Evolutionary conservation across 352 stramenopile species (phyloP).

Genomic region (Phytophthora ramorum): DNA sequence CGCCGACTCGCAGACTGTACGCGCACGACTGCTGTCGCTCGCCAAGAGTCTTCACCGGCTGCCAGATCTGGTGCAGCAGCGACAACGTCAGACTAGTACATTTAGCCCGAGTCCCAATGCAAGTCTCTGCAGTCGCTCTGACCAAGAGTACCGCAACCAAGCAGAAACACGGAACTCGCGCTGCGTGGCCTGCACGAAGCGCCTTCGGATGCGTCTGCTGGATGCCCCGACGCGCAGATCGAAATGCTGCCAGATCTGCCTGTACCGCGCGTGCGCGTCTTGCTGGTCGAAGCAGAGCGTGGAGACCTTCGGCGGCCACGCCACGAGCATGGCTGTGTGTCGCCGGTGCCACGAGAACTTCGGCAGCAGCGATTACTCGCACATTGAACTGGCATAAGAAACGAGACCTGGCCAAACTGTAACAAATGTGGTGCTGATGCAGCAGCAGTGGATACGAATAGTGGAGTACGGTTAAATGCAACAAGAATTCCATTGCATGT

Average conservation of each 20-base stretch:
- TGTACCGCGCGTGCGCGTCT: slow-evolving; percentile 48
- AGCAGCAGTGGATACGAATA: neutral
- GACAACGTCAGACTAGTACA: slow-evolving; percentile 15
- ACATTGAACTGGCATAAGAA: slow-evolving; percentile 33
- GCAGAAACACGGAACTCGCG: slow-evolving; percentile 35
- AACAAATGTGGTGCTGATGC: too few relatives aligned
- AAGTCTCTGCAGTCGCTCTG: slow-evolving; percentile 9
- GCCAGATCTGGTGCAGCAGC: slow-evolving; percentile 37
- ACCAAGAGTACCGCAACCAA: slow-evolving; percentile 10
- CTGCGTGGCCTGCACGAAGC: slow-evolving; percentile 58
- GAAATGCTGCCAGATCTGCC: slow-evolving; percentile 54
- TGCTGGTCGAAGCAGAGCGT: slow-evolving; percentile 51
- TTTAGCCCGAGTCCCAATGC: slow-evolving; percentile 6
- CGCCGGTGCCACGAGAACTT: slow-evolving; percentile 52
- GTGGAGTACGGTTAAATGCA: neutral
- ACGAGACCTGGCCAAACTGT: neutral
- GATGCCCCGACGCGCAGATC: slow-evolving; percentile 35
- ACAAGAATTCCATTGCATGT: too few relatives aligned
- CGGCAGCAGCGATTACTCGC: slow-evolving; percentile 44
- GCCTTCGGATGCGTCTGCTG: slow-evolving; percentile 40
- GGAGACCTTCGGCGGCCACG: slow-evolving; percentile 45
- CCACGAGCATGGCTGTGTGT: slow-evolving; percentile 43
- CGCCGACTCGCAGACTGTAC: slow-evolving; percentile 34
- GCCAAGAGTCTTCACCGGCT: slow-evolving; percentile 42
- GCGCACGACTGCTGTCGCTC: slow-evolving; percentile 28